Percentiles rank a stretch among this genome's conserved stretches.
These are phyloP conservation scores for Leccinum variicolor DNA, from an alignment of 768 basidiomycete genomes.

Conservation along the genomic window DNA sequence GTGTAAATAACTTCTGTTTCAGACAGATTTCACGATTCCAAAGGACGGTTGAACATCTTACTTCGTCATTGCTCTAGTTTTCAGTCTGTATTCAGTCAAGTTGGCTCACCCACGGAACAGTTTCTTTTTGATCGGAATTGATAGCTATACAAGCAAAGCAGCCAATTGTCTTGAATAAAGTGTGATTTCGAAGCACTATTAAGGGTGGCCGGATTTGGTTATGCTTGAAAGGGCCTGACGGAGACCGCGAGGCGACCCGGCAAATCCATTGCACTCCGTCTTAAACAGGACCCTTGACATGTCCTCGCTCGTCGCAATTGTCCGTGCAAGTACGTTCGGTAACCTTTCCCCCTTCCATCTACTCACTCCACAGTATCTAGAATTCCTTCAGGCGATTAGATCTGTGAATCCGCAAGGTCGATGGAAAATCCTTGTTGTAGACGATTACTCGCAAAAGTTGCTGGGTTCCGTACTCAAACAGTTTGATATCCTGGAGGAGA, in stretches of 20 bases:
- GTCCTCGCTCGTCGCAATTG: conserved; percentile 47
- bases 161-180: neutral
- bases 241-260: neutral
- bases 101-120: neutral
- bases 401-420: conserved; percentile 80
- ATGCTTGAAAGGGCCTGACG: neutral
- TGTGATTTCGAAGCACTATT: neutral
- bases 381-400: conserved; percentile 84
- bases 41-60: conserved; percentile 6
- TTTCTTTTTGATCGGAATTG: neutral
- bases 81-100: conserved; percentile 8
- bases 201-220: conserved; percentile 14
- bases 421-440: conserved; percentile 99
- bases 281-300: conserved; percentile 9
- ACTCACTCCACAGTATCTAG: conserved; percentile 36
- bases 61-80: conserved; percentile 2
- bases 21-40: conserved; percentile 14
- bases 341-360: neutral
- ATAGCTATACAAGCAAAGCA: neutral
- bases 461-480: conserved; percentile 85
- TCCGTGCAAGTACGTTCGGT: conserved; percentile 42
- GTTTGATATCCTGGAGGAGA: conserved; percentile 93
- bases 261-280: neutral
- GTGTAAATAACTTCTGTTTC: conserved; percentile 19
- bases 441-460: conserved; percentile 85